Percentiles rank a stretch among this genome's conserved stretches.
phyloP scores from a whole-genome alignment of 1,284 basidiomycete species.

The Trichosporon ovoides region DNA sequence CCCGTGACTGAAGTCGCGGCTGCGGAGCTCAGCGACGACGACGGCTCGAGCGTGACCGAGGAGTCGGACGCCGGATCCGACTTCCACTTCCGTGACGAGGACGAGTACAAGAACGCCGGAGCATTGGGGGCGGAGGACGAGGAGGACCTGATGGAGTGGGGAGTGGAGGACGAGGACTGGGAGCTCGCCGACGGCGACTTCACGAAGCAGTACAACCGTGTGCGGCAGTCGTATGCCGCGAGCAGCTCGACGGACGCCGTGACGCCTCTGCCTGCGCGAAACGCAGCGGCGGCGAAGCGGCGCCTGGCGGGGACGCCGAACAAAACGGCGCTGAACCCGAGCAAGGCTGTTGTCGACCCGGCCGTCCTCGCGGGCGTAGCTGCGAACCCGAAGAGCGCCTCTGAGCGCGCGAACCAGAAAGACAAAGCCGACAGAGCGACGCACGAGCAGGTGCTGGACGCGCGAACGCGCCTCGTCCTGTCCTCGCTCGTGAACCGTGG shows the following conservation, averaged over 20 bases:
- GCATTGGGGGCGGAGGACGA: conserved; percentile 47
- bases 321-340: conserved; percentile 48
- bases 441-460: conserved; percentile 88
- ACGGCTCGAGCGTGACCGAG: conserved; percentile 33
- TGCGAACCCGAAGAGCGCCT: conserved; percentile 81
- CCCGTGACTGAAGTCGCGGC: background rate
- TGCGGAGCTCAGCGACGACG: conserved; percentile 10
- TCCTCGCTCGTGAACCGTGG: conserved; percentile 90
- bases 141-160: conserved; percentile 48
- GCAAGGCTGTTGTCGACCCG: conserved; percentile 65
- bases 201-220: conserved; percentile 91
- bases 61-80: conserved; percentile 5
- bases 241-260: conserved; percentile 9
- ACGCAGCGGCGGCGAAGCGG: conserved; percentile 16
- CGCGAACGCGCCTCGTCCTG: conserved; percentile 79
- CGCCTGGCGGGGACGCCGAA: background rate
- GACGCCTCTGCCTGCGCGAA: conserved; percentile 36
- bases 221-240: conserved; percentile 62
- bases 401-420: conserved; percentile 75
- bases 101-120: conserved; percentile 26
- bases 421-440: conserved; percentile 93
- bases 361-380: conserved; percentile 60
- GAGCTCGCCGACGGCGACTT: conserved; percentile 77
- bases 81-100: conserved; percentile 8
- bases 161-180: conserved; percentile 85